Evolutionary conservation across 78 protist species (phyloP), one percentile per base, ranked within the genome.

Genomic region (Planoprotostelium fungivorum): DNA sequence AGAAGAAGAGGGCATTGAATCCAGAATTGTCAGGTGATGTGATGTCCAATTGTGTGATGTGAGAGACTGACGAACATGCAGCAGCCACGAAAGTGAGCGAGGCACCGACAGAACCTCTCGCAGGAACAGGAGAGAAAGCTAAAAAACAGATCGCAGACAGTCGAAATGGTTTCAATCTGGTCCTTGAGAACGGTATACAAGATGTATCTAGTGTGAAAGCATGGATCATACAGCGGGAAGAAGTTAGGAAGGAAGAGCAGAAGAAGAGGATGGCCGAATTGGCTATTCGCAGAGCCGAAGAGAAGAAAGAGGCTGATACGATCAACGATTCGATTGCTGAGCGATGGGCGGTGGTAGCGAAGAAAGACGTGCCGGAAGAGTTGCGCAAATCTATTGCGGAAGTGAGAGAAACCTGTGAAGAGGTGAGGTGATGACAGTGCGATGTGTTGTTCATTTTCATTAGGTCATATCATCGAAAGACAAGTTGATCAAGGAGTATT

Each of bases 401-500:
- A 51, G 73, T 51, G 31, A 51, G 16, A 51, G 73, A 5, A 51
- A 51, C 73, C 31, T 51, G 73, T 51, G 73, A 51, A 51, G 73
- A 51, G 73, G 73, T 51, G 73, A 5, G 73, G 73, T 51, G 73
- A 51, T 16, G 73, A 51, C 5, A 25, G 73, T 25, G 5, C 16
- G 31, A 51, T 25, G 31, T 51, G 73, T 51, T 5, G 5, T 51
- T 16, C 5, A 51, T 51, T 51, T 51, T n/a, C n/a, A n/a, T 5
- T 16, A 51, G 73, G 73, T 51, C 16, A 16, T 51, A 1, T 1
- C 73, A 51, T 51, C 73, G 73, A 93, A 93, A 85, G 89, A 93
- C 91, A 37, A 63, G 38, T 91, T 96, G 35, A 90, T 95, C 90
- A 5, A 25, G 0, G 97, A 92, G 88, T 84, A 94, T 39, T 34